Evolutionary conservation across 306 rosid genomes (phyloP), one percentile per base, ranked within the genome.

Genomic region (Malus asiatica): DNA sequence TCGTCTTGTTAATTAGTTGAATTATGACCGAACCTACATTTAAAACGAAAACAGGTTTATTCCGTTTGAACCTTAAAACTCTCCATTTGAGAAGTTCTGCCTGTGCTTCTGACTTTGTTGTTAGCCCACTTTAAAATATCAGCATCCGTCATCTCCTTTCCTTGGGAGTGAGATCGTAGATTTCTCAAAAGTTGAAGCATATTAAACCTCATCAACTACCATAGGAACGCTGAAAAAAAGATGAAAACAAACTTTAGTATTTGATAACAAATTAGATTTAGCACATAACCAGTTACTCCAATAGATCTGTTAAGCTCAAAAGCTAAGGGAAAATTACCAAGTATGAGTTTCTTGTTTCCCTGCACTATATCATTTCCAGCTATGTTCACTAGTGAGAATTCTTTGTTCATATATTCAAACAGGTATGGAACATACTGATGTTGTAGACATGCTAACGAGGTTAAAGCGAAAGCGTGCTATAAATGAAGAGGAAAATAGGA

Each of bases 341-440:
- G 93, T 79, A 96, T 87, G 70, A 96, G 99, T 85, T 96, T 96
- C 88, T 96, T 96, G 81, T 96, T 96, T 89, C 97, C 99, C 87
- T 96, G 99, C 68, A 96, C 99, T 35, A 96, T 86, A 83, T 96
- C 99, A 78, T 84, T 89, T 77, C 99, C 99, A 32, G 90, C 96
- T 63, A 96, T 87, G 77, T 96, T 96, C 78, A 96, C 98, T 27
- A 96, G 85, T 0, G 99, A 96, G 76, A 92, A 91, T 30, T 30
- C 32, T 30, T 30, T 30, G 32, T 30, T 30, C 4, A 30, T 30
- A 30, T 30, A 30, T 30, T 30, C 32, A 30, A 30, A 30, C 32
- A 30, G 32, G 32, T 30, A 30, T 30, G 32, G 32, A 30, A 30
- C 4, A 30, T 30, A 30, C 32, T 30, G 0, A 30, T 30, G 32